These are phyloP conservation scores for Serpula lacrymans DNA, from an alignment of 768 basidiomycete genomes.

Conservation along the genomic window DNA sequence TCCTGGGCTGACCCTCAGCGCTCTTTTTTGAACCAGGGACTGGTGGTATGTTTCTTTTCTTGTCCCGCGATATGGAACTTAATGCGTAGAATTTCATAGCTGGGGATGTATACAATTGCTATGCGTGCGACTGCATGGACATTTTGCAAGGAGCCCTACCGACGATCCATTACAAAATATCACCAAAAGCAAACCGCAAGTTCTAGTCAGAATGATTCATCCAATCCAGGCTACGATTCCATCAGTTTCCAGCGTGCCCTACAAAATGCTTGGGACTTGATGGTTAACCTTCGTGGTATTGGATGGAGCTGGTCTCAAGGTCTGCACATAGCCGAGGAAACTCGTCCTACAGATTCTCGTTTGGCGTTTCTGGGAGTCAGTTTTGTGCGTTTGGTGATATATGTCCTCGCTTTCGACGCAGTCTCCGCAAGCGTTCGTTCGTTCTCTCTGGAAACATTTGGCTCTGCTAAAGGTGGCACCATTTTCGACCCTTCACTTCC, in stretches of 20 bases:
- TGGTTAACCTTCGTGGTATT: slow-evolving; percentile 20
- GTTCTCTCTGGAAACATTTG: slow-evolving; percentile 41
- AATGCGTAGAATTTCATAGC: slow-evolving; percentile 9
- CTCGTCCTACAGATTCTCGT: slow-evolving; percentile 33
- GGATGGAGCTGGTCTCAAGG: slow-evolving; percentile 21
- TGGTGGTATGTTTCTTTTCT: slow-evolving; percentile 13
- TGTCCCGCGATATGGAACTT: background rate
- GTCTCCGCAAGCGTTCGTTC: slow-evolving; percentile 45
- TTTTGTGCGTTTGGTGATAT: slow-evolving; percentile 23
- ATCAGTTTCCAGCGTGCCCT: slow-evolving; percentile 14
- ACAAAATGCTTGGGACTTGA: slow-evolving; percentile 27
- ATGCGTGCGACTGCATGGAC: slow-evolving; percentile 23
- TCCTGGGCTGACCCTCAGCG: slow-evolving; percentile 12
- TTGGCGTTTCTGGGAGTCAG: slow-evolving; percentile 35
- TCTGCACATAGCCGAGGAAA: slow-evolving; percentile 24
- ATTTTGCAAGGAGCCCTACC: slow-evolving; percentile 7
- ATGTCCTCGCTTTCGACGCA: slow-evolving; percentile 40
- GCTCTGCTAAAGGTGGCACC: slow-evolving; percentile 27
- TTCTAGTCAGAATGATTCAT: background rate
- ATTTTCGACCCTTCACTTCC: slow-evolving; percentile 35
- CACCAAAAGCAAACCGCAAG: background rate
- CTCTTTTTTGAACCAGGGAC: slow-evolving; percentile 17
- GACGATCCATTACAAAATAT: background rate
- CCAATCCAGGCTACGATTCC: background rate
- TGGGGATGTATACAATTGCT: slow-evolving; percentile 19